These are phyloP conservation scores for Prunus mongolica DNA, from an alignment of 306 rosid genomes.

Conservation along the genomic window DNA sequence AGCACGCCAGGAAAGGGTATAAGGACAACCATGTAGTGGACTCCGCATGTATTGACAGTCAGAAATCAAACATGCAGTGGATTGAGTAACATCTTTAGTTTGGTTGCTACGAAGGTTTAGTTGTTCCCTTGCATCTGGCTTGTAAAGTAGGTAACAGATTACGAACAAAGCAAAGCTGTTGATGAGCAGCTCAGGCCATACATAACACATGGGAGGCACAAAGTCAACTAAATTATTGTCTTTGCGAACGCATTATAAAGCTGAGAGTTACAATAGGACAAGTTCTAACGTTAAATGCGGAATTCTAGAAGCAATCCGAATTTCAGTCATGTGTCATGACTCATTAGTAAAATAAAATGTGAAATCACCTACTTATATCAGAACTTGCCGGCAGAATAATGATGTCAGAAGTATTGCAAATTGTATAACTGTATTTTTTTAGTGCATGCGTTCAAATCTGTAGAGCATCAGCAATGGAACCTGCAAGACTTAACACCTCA, in stretches of 20 bases:
- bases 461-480: constrained; percentile 80
- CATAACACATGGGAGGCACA: background rate
- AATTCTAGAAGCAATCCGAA: background rate
- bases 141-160: no score
- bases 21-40: no score
- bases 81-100: background rate
- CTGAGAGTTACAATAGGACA: background rate
- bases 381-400: background rate
- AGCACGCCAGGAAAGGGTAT: background rate
- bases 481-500: constrained; percentile 85
- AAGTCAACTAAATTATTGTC: background rate
- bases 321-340: background rate
- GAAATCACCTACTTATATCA: background rate
- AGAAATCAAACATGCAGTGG: no score
- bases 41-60: no score
- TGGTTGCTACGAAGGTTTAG: background rate
- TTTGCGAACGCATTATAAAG: background rate
- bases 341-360: background rate
- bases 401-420: background rate
- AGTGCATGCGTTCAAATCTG: constrained; percentile 43
- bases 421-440: background rate
- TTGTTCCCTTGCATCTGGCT: background rate
- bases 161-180: background rate
- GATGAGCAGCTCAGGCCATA: no score
- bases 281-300: background rate